Conservation (phyloP, 2,329 filamentous ascomycete species). For the Xylaria hypoxylon region DNA sequence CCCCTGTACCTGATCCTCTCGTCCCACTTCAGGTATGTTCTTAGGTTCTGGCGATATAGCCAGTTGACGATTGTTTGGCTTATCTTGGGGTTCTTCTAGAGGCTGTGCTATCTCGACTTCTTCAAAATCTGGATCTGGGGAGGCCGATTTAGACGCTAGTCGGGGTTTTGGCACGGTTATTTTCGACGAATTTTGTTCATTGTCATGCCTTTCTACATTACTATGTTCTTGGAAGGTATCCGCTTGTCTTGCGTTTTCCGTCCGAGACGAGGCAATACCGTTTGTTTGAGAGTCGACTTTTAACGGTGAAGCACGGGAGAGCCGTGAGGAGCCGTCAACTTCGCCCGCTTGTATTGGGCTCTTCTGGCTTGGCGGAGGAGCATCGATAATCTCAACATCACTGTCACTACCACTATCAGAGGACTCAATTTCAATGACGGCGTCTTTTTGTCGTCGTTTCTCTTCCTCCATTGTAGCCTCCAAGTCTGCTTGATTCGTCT, state of each 20-base stretch:
- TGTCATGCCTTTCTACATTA: conserved; percentile 18
- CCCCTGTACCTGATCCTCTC: conserved; percentile 29
- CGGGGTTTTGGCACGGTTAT: conserved; percentile 15
- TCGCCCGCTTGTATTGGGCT: conserved; percentile 36
- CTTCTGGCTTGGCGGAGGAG: conserved; percentile 54
- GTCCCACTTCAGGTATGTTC: conserved; percentile 38
- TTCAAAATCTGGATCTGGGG: conserved; percentile 51
- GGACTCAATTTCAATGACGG: conserved; percentile 72
- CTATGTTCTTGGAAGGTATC: conserved; percentile 38
- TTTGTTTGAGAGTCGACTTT: conserved; percentile 40
- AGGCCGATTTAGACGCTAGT: conserved; percentile 37
- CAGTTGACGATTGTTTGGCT: conserved; percentile 23
- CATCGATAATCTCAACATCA: conserved; percentile 69
- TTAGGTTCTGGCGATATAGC: conserved; percentile 34
- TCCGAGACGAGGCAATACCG: conserved; percentile 24
- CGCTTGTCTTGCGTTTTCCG: conserved; percentile 34
- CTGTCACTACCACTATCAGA: conserved; percentile 63
- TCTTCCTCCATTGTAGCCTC: conserved; percentile 68
- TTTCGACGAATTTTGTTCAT: not conserved
- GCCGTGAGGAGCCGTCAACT: not conserved
- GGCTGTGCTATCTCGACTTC: conserved; percentile 48
- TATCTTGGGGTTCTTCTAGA: conserved; percentile 39
- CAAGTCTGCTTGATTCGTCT: conserved; percentile 73
- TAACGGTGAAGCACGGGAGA: conserved; percentile 43
- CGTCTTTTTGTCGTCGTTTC: conserved; percentile 57